Conservation (phyloP, 257 asterid species). For the Solanum appendiculatum region DNA sequence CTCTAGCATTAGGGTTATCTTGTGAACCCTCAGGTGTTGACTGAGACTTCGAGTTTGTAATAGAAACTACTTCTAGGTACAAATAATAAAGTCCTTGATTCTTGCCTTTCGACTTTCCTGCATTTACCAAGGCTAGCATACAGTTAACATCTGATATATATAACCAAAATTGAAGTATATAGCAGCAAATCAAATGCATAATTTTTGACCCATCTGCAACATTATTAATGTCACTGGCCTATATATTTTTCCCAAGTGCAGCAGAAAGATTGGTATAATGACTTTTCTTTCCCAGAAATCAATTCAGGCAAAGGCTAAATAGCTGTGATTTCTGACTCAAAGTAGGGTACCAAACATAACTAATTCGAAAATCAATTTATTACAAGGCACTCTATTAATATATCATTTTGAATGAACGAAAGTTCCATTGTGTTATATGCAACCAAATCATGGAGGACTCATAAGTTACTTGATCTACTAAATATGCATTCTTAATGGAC, state of each 20-base stretch:
- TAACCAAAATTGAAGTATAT: neutral
- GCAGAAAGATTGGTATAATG: neutral
- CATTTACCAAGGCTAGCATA: neutral
- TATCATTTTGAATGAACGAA: neutral
- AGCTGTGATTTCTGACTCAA: neutral
- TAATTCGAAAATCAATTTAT: neutral
- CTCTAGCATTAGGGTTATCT: conserved; percentile 32
- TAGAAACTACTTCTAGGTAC: conserved; percentile 76
- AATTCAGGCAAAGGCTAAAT: neutral
- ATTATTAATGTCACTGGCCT: neutral
- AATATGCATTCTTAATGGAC: neutral
- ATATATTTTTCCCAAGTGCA: neutral
- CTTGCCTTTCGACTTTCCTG: conserved; percentile 87
- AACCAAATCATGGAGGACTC: neutral
- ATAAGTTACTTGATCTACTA: neutral
- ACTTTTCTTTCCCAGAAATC: neutral
- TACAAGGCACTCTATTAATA: neutral
- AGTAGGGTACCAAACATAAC: neutral
- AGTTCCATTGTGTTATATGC: neutral
- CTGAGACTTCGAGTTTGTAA: conserved; percentile 77
- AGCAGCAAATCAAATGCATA: neutral
- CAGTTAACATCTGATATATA: neutral
- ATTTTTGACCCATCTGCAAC: neutral
- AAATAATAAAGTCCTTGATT: conserved; percentile 73
- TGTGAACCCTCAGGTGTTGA: conserved; percentile 38